These are phyloP conservation scores for Cylindrotheca fusiformis DNA, from an alignment of 108 stramenopile genomes.

Conservation along the genomic window DNA sequence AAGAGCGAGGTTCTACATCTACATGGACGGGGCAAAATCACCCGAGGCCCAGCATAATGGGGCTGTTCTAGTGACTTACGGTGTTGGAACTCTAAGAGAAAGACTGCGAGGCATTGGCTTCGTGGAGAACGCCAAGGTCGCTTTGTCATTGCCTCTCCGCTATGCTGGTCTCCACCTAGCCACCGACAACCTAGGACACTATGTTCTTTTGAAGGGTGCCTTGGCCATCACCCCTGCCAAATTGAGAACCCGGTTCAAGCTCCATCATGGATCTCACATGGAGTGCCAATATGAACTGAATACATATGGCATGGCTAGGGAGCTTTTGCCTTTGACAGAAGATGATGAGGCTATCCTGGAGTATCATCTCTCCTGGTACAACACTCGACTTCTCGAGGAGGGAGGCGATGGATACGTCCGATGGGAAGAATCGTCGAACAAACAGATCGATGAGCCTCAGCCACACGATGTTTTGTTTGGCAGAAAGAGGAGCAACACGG, in stretches of 20 bases:
- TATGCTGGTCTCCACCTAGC: neutral
- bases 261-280: slow-evolving; percentile 9
- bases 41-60: neutral
- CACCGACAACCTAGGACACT: neutral
- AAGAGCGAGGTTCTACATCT: neutral
- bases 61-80: neutral
- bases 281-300: slow-evolving; percentile 15
- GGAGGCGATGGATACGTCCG: neutral
- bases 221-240: slow-evolving; percentile 5
- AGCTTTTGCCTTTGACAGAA: neutral
- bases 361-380: neutral
- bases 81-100: neutral
- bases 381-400: neutral
- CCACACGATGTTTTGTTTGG: neutral
- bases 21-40: neutral
- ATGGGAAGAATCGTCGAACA: neutral
- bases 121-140: neutral
- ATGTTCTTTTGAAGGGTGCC: neutral
- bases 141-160: neutral
- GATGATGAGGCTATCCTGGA: neutral
- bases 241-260: neutral
- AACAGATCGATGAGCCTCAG: neutral
- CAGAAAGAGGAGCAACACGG: neutral
- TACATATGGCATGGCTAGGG: slow-evolving; percentile 10
- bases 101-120: neutral